These are phyloP conservation scores for Chrysanthemum lavandulifolium DNA, from an alignment of 129 eudicot species.

Conservation along the genomic window DNA sequence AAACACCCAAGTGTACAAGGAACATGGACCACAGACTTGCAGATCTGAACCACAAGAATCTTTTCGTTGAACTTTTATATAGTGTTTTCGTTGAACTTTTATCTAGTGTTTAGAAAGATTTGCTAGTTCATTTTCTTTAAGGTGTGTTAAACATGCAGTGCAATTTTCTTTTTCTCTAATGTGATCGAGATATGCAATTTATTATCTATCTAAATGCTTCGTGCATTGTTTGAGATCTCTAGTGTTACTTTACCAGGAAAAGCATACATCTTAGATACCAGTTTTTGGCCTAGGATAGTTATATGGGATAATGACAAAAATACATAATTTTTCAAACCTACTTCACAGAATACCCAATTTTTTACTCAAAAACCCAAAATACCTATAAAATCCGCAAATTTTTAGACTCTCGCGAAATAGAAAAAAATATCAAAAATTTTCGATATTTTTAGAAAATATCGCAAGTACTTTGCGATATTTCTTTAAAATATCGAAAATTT, in stretches of 20 bases:
- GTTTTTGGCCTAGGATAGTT: neutral
- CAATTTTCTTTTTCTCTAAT: neutral
- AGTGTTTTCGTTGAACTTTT: neutral
- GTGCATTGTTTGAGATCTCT: neutral
- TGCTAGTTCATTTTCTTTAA: neutral
- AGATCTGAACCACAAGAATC: slow-evolving; percentile 36
- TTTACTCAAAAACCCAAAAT: too few relatives aligned
- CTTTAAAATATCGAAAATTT: too few relatives aligned
- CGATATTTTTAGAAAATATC: too few relatives aligned
- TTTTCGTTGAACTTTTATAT: neutral
- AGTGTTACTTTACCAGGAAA: neutral
- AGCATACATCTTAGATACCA: neutral
- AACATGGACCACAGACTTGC: slow-evolving; percentile 73
- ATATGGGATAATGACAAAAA: too few relatives aligned
- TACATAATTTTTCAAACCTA: too few relatives aligned
- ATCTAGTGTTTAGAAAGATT: neutral
- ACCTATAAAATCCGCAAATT: too few relatives aligned
- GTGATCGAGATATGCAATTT: slow-evolving; percentile 1
- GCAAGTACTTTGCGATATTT: too few relatives aligned
- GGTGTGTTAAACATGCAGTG: neutral
- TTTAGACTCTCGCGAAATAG: too few relatives aligned
- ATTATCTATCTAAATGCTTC: neutral
- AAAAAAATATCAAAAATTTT: too few relatives aligned
- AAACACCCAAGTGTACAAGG: slow-evolving; percentile 95
- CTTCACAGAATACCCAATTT: too few relatives aligned